Evolutionary conservation across 1,284 basidiomycete genomes (phyloP), one percentile per base, ranked within the genome.

Genomic region (Pseudozyma sp.): DNA sequence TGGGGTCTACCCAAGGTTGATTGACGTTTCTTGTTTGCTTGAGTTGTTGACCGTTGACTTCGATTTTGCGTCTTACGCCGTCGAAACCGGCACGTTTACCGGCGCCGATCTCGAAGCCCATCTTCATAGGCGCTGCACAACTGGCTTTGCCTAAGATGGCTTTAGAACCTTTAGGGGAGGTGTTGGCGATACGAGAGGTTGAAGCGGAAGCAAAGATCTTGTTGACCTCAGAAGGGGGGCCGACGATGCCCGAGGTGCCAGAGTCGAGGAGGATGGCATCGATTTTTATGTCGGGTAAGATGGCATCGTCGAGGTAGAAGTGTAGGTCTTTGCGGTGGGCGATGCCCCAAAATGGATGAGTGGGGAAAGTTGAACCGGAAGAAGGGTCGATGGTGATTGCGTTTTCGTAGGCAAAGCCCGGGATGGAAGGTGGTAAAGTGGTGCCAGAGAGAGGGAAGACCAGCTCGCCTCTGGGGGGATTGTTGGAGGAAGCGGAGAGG

Each of bases 221-320:
- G 2, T 1, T 8, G 4, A 73, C 70, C 18, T 73, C 70, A 11
- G 44, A 51, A 5, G 57, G 65, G 2, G 70, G 65, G 0, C 18
- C 70, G 4, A 74, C 52, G 38, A 74, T 59, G 0, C 71, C 71
- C 0, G 59, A 54, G 3, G 71, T 74, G 1, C 71, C 71, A 13
- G 54, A 55, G 34, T 74, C 71, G 10, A 74, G 40, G 13, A 74
- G 48, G 0, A 70, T 11, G 3, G 62, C 71, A 43, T 74, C 71
- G 45, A 74, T 52, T 1, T 44, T 42, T 10, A 74, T 40, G 14
- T 69, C 54, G 13, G 18, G 7, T 0, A 74, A 31, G 1, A 48
- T 10, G 1, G 6, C 1, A 1, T 36, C 52, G 35, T 56, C 55
- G 44, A 74, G 47, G 7, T 25, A n/a, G 8, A 74, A 65, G 0